Conservation (phyloP, 2,329 filamentous ascomycete genomes). For the Diaporthe australafricana region DNA sequence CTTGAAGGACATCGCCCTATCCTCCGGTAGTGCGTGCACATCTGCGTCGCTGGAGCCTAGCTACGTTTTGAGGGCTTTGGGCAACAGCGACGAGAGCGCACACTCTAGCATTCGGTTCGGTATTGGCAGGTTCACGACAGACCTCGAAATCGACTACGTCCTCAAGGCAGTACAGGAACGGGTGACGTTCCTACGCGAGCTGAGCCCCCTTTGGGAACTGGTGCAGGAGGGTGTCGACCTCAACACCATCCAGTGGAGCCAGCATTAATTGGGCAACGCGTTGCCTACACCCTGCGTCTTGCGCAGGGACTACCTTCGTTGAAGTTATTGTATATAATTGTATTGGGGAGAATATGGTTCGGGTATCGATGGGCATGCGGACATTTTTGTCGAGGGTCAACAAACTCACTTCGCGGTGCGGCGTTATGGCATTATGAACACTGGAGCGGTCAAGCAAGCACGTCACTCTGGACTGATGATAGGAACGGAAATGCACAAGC, state of each 20-base stretch:
- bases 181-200: conserved; percentile 91
- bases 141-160: conserved; percentile 96
- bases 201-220: conserved; percentile 96
- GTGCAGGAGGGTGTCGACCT: conserved; percentile 97
- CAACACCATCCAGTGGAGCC: conserved; percentile 97
- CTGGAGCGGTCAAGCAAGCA: conserved; percentile 12
- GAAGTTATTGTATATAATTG: conserved; percentile 13
- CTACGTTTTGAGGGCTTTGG: conserved; percentile 93
- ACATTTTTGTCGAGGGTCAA: conserved; percentile 5
- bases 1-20: conserved; percentile 96
- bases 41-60: conserved; percentile 96
- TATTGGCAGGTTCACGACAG: conserved; percentile 96
- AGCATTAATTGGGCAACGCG: conserved; percentile 72
- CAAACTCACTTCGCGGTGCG: conserved; percentile 17
- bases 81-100: conserved; percentile 96
- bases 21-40: conserved; percentile 96
- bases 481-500: not conserved
- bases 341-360: conserved; percentile 28
- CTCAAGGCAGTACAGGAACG: conserved; percentile 92
- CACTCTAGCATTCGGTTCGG: conserved; percentile 98
- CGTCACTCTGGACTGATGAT: conserved; percentile 11
- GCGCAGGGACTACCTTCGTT: not conserved
- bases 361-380: not conserved
- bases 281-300: not conserved
- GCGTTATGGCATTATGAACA: conserved; percentile 35